Conservation (phyloP, 164 flowering plant genomes). For the Nymphaea colorata region DNA sequence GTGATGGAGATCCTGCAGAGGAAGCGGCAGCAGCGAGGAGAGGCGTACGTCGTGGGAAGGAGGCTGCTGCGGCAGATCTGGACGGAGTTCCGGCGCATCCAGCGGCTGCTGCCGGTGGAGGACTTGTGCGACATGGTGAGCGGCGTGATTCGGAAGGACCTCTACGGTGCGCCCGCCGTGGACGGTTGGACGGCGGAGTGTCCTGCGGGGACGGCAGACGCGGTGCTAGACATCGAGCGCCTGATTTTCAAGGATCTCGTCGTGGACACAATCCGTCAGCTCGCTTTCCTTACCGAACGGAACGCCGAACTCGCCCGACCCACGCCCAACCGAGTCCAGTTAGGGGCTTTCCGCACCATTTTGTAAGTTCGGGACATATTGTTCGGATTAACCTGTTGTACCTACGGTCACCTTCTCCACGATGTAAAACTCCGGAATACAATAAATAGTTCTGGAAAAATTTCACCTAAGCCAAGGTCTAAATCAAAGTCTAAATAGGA, state of each 20-base stretch:
- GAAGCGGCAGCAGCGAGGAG: conserved; percentile 52
- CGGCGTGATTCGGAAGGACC: conserved; percentile 50
- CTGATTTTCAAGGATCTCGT: conserved; percentile 75
- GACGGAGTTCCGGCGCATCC: conserved; percentile 44
- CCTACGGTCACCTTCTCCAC: too few species aligned
- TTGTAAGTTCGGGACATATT: too few species aligned
- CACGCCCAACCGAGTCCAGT: too few species aligned
- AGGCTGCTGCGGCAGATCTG: conserved; percentile 31
- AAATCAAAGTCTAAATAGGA: too few species aligned
- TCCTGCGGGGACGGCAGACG: conserved; percentile 44
- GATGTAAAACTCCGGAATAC: too few species aligned
- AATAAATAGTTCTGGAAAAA: too few species aligned
- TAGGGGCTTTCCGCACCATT: too few species aligned
- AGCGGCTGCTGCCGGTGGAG: conserved; percentile 21
- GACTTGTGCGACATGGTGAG: conserved; percentile 47
- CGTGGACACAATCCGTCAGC: conserved; percentile 57
- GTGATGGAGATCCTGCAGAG: conserved; percentile 46
- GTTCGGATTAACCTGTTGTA: too few species aligned
- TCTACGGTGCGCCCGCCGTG: conserved; percentile 29
- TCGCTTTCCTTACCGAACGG: conserved; percentile 16
- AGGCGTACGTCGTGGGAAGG: conserved; percentile 2
- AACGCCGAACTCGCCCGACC: too few species aligned
- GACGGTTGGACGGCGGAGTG: conserved; percentile 49
- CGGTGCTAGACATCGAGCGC: conserved; percentile 75
- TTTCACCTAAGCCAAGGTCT: too few species aligned